Percentiles rank a stretch among this genome's conserved stretches.
These are phyloP conservation scores for Porogramme epimiltina DNA, from an alignment of 1,284 basidiomycete genomes.

Conservation along the genomic window DNA sequence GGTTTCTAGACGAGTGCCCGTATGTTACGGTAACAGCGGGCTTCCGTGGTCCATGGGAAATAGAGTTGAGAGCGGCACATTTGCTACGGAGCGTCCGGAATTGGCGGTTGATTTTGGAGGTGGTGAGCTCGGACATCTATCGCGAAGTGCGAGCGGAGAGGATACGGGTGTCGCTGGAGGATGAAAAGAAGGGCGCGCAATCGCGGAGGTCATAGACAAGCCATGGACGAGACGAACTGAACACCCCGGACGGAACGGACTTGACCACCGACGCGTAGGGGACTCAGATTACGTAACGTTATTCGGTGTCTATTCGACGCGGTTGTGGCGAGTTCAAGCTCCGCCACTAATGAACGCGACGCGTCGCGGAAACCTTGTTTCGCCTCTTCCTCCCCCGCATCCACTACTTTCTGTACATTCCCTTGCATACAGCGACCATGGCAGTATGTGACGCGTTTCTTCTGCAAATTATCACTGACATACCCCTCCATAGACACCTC, in stretches of 20 bases:
- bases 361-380: constrained; percentile 22
- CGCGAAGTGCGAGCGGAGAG: background rate
- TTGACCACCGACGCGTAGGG: constrained; percentile 7
- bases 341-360: constrained; percentile 30
- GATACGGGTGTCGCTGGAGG: background rate
- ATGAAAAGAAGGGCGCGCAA: background rate
- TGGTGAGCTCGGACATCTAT: constrained; percentile 33
- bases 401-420: background rate
- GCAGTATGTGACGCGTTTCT: constrained; percentile 4
- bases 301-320: constrained; percentile 17
- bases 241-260: background rate
- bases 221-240: background rate
- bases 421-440: constrained; percentile 2
- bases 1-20: constrained; percentile 10
- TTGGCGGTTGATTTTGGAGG: constrained; percentile 51
- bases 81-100: constrained; percentile 56
- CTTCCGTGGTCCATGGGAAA: constrained; percentile 20
- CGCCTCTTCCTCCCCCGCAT: constrained; percentile 1
- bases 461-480: background rate
- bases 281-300: background rate
- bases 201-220: background rate
- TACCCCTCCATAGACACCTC: constrained; percentile 22
- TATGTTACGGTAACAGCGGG: constrained; percentile 29
- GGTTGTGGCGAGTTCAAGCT: constrained; percentile 29
- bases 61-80: constrained; percentile 42